phyloP scores from a whole-genome alignment of 192 early-diverging fungal genomes.

The Mortierella alpina region DNA sequence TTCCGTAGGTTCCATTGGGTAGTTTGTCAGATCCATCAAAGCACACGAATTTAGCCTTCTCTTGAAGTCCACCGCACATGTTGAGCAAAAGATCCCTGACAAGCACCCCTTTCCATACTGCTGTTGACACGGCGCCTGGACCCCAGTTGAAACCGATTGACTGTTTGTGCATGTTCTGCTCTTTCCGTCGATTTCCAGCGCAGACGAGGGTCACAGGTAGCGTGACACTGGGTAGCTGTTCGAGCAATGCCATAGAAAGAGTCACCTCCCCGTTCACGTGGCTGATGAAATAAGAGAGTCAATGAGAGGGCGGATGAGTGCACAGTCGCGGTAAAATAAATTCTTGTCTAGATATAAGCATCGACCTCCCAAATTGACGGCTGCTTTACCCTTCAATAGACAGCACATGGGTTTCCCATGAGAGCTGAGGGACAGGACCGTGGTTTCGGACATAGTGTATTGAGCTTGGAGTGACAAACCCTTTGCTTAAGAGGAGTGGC shows the following conservation, averaged over 20 bases:
- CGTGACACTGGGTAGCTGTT: slow-evolving; percentile 50
- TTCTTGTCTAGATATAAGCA: neutral
- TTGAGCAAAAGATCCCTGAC: slow-evolving; percentile 61
- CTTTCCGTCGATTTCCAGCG: slow-evolving; percentile 76
- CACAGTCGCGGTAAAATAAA: neutral
- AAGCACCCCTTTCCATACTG: slow-evolving; percentile 71
- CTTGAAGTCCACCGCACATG: slow-evolving; percentile 38
- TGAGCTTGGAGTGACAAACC: slow-evolving; percentile 66
- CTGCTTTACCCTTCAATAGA: slow-evolving; percentile 55
- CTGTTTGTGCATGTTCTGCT: slow-evolving; percentile 74
- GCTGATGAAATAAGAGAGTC: slow-evolving; percentile 26
- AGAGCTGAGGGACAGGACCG: slow-evolving; percentile 69
- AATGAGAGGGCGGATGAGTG: neutral
- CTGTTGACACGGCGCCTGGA: slow-evolving; percentile 62
- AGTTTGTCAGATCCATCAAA: slow-evolving; percentile 71
- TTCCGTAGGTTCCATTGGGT: slow-evolving; percentile 79
- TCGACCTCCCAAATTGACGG: neutral
- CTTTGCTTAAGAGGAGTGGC: slow-evolving; percentile 54
- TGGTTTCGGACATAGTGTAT: slow-evolving; percentile 81
- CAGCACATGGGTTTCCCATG: slow-evolving; percentile 55
- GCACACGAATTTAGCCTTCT: slow-evolving; percentile 57
- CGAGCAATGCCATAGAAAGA: slow-evolving; percentile 68
- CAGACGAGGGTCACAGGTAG: slow-evolving; percentile 72
- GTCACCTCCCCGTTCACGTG: slow-evolving; percentile 55
- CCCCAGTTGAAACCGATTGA: slow-evolving; percentile 76